Conservation (phyloP, 805 yeast species). For the Scheffersomyces stipitis region DNA sequence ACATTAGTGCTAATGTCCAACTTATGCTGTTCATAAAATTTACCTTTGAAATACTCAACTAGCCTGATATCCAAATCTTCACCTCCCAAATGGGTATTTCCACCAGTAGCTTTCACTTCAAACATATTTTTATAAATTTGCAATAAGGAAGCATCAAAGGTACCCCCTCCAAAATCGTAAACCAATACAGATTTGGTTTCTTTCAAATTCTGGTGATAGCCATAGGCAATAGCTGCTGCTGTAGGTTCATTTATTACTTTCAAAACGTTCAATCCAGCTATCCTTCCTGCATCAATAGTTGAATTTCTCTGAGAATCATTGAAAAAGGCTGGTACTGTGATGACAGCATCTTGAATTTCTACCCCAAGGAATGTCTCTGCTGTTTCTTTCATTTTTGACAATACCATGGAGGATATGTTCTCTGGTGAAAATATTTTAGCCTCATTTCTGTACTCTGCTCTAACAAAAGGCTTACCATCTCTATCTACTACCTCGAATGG, state of each 20-base stretch:
- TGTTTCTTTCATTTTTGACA: conserved; percentile 79
- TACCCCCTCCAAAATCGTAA: conserved; percentile 48
- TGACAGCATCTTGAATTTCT: conserved; percentile 78
- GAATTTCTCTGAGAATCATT: conserved; percentile 92
- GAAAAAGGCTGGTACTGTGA: conserved; percentile 88
- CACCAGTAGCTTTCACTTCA: conserved; percentile 44
- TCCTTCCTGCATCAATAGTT: conserved; percentile 86
- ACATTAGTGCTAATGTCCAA: background rate
- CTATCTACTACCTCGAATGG: conserved; percentile 82
- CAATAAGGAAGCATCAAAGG: conserved; percentile 27
- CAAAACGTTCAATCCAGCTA: conserved; percentile 82
- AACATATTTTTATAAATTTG: conserved; percentile 44
- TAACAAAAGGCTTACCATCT: conserved; percentile 72
- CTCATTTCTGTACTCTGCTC: conserved; percentile 81
- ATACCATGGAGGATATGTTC: conserved; percentile 89
- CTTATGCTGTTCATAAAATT: background rate
- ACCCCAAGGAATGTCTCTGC: conserved; percentile 73
- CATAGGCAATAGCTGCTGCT: background rate
- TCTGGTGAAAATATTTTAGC: conserved; percentile 83
- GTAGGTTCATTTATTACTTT: conserved; percentile 84
- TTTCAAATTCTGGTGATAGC: background rate
- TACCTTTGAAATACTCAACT: conserved; percentile 27
- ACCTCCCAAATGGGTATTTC: conserved; percentile 49
- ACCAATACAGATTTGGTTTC: conserved; percentile 42
- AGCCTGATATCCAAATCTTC: conserved; percentile 44